A percentile compares a stretch with the other conserved stretches of the same genome.
Conservation (phyloP, 1,139 yeast species). For the Pichia cactophila region DNA sequence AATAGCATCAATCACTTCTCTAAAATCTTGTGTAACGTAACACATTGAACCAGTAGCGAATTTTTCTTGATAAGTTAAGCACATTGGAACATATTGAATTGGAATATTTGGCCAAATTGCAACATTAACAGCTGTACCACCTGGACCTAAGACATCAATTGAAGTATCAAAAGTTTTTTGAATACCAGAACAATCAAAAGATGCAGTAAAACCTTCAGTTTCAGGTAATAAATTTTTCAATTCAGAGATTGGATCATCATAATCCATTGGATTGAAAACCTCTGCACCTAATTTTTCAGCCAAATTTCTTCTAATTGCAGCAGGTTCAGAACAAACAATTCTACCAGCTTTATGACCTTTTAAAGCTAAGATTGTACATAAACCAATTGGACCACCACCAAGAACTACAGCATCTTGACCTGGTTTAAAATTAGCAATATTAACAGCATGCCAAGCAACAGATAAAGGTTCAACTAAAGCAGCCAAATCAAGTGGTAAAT, state of each 20-base stretch:
- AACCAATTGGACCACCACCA: slow-evolving; percentile 61
- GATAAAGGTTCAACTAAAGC: slow-evolving; percentile 51
- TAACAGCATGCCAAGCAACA: slow-evolving; percentile 55
- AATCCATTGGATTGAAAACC: slow-evolving; percentile 39
- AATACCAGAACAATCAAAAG: slow-evolving; percentile 59
- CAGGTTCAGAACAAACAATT: slow-evolving; percentile 58
- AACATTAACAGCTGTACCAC: slow-evolving; percentile 56
- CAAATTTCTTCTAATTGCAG: slow-evolving; percentile 43
- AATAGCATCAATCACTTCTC: slow-evolving; percentile 32
- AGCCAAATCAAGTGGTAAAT: slow-evolving; percentile 44
- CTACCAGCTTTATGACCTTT: slow-evolving; percentile 47
- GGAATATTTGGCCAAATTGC: slow-evolving; percentile 49
- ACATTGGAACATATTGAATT: slow-evolving; percentile 34
- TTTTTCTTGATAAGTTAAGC: slow-evolving; percentile 34
- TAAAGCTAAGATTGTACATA: slow-evolving; percentile 48
- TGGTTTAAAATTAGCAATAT: slow-evolving; percentile 34
- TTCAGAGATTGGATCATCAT: slow-evolving; percentile 30
- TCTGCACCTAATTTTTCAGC: slow-evolving; percentile 45
- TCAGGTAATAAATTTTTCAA: slow-evolving; percentile 37
- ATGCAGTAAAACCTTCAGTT: slow-evolving; percentile 47
- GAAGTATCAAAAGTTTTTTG: slow-evolving; percentile 48
- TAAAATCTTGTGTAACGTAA: slow-evolving; percentile 34
- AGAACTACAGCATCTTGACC: slow-evolving; percentile 47
- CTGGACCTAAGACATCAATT: slow-evolving; percentile 44
- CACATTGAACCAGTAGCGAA: slow-evolving; percentile 37